These are phyloP conservation scores for Prototheca wickerhamii DNA, from an alignment of 163 green algal genomes.

Conservation along the genomic window DNA sequence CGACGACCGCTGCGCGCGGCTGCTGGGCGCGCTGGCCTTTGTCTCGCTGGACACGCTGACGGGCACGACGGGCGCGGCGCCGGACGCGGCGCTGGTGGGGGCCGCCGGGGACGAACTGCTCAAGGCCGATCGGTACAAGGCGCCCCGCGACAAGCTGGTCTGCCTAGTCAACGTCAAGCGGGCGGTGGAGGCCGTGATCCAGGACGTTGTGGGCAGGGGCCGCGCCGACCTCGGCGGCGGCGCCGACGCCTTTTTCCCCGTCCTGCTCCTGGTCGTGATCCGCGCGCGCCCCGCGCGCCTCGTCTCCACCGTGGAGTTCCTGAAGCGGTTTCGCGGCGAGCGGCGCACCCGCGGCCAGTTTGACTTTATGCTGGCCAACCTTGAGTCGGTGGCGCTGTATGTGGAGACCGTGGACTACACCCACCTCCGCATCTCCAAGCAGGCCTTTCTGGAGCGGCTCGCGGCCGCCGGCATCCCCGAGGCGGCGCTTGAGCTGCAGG, in stretches of 20 bases:
- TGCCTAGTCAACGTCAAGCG: conserved; percentile 75
- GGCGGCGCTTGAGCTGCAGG: conserved; percentile 31
- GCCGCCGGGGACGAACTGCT: conserved; percentile 65
- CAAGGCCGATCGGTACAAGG: conserved; percentile 75
- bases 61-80: conserved; percentile 47
- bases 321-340: conserved; percentile 72
- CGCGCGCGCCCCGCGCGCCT: conserved; percentile 60
- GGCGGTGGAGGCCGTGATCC: conserved; percentile 25
- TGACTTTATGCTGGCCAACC: conserved; percentile 91
- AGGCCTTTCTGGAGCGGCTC: conserved; percentile 77
- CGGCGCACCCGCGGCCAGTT: conserved; percentile 67
- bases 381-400: conserved; percentile 73
- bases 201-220: conserved; percentile 1
- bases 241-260: conserved; percentile 91
- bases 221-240: conserved; percentile 32
- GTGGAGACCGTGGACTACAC: conserved; percentile 68
- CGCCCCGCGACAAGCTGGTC: conserved; percentile 90
- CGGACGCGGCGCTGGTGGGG: conserved; percentile 50
- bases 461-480: conserved; percentile 63
- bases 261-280: conserved; percentile 85
- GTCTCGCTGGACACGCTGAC: conserved; percentile 69
- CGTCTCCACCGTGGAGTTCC: conserved; percentile 86
- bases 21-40: conserved; percentile 58
- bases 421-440: conserved; percentile 58
- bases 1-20: conserved; percentile 40